These are phyloP conservation scores for Epichloe festucae DNA, from an alignment of 2,329 filamentous ascomycete species.

Conservation along the genomic window DNA sequence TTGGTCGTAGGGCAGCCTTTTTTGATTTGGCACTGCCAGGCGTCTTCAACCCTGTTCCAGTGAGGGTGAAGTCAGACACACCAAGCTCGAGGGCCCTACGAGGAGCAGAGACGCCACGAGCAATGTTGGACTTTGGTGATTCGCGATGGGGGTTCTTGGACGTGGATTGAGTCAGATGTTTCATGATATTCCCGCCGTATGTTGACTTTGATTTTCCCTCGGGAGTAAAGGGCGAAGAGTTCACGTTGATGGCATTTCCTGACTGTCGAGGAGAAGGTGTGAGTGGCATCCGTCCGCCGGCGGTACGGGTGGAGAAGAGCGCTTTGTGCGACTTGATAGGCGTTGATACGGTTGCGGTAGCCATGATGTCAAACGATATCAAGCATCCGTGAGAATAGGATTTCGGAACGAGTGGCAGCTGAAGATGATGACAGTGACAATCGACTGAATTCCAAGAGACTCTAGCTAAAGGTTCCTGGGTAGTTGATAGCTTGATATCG, in stretches of 20 bases:
- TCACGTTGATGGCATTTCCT: slow-evolving; percentile 39
- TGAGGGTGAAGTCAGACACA: slow-evolving; percentile 83
- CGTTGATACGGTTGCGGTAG: slow-evolving; percentile 67
- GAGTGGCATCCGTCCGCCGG: slow-evolving; percentile 86
- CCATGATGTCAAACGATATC: slow-evolving; percentile 48
- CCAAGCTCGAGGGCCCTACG: slow-evolving; percentile 76
- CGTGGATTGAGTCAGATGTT: slow-evolving; percentile 60
- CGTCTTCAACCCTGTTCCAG: slow-evolving; percentile 63
- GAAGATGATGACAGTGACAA: slow-evolving; percentile 24
- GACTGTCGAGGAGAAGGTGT: slow-evolving; percentile 78
- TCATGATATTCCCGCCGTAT: slow-evolving; percentile 66
- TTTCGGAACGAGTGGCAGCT: slow-evolving; percentile 32
- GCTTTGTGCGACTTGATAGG: slow-evolving; percentile 91
- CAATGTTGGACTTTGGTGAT: slow-evolving; percentile 96
- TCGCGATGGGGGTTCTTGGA: slow-evolving; percentile 61
- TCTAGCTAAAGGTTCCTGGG: slow-evolving; percentile 46
- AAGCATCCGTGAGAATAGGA: slow-evolving; percentile 9
- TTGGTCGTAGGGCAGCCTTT: slow-evolving; percentile 40
- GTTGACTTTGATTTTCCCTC: slow-evolving; percentile 58
- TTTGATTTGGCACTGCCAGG: slow-evolving; percentile 44
- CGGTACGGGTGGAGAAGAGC: slow-evolving; percentile 82
- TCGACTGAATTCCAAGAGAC: slow-evolving; percentile 46
- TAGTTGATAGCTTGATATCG: slow-evolving; percentile 31
- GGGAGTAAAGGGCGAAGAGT: slow-evolving; percentile 68
- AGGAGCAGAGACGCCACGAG: slow-evolving; percentile 58